Conservation (phyloP, 2,329 filamentous ascomycete genomes). For the Aspergillus transmontanensis region DNA sequence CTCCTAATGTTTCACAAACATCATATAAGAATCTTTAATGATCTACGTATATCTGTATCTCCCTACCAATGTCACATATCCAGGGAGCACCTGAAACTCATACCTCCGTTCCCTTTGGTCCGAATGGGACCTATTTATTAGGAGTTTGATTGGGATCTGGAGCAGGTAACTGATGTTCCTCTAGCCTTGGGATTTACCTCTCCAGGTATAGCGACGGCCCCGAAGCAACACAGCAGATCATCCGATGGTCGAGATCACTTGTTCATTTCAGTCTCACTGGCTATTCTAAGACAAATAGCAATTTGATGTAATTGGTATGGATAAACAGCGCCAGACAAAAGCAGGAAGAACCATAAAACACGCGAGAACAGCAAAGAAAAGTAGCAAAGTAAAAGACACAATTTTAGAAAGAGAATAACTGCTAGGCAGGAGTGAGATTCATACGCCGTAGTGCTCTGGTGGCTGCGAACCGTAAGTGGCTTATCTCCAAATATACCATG, state of each 20-base stretch:
- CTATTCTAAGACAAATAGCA: too few species aligned
- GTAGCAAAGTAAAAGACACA: too few species aligned
- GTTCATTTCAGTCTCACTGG: background rate
- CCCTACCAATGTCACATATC: background rate
- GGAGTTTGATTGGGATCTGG: background rate
- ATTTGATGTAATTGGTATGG: too few species aligned
- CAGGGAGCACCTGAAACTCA: constrained; percentile 1
- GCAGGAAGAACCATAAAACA: too few species aligned
- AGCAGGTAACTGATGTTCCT: background rate
- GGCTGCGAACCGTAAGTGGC: too few species aligned
- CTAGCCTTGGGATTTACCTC: background rate
- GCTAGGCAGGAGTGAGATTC: too few species aligned
- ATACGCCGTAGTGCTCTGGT: too few species aligned
- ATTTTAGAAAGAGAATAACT: too few species aligned
- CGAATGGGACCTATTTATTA: background rate
- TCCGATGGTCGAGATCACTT: background rate
- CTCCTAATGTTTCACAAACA: constrained; percentile 20
- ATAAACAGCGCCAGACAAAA: too few species aligned
- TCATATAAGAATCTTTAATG: constrained; percentile 33
- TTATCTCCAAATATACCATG: too few species aligned
- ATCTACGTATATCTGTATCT: constrained; percentile 12
- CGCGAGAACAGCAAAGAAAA: too few species aligned
- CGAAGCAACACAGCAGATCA: background rate
- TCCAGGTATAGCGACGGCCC: background rate
- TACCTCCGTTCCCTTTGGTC: background rate